Evolutionary conservation across 2,329 filamentous ascomycete species (phyloP).

Genomic region (Neofusicoccum cordaticola): DNA sequence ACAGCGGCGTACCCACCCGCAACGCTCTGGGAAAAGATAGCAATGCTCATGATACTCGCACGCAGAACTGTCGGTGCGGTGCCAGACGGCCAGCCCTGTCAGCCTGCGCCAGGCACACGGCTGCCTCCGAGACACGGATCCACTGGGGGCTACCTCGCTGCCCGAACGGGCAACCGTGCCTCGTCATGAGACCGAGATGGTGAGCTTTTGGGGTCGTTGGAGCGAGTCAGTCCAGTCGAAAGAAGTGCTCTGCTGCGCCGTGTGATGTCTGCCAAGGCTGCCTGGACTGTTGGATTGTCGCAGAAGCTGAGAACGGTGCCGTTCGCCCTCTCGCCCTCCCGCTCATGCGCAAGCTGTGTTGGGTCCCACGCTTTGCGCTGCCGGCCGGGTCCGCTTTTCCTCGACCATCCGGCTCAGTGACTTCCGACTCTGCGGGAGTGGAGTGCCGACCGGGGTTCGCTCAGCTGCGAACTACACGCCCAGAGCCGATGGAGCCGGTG

Average conservation of each 20-base stretch:
- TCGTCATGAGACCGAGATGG: neutral
- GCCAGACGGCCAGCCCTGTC: neutral
- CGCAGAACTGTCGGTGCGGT: no score
- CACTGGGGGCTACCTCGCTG: neutral
- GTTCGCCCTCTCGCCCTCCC: neutral
- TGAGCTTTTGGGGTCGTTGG: neutral
- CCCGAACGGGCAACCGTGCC: constrained; percentile 9
- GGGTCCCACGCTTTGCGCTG: neutral
- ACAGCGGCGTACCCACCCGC: neutral
- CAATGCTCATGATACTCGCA: neutral
- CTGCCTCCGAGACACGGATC: neutral
- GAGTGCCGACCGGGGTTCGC: neutral
- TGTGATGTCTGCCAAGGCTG: neutral
- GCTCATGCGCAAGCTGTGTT: neutral
- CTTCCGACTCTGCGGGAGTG: neutral
- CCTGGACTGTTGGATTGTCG: neutral
- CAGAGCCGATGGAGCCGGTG: neutral
- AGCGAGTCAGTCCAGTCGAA: neutral
- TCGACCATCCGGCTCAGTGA: neutral
- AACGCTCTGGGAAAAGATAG: neutral
- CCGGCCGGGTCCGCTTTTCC: constrained; percentile 2
- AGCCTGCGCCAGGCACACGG: neutral
- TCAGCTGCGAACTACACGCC: neutral
- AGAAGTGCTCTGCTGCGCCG: neutral
- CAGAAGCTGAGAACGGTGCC: neutral